These are phyloP conservation scores for Nissolia schottii DNA, from an alignment of 306 rosid species.

Conservation along the genomic window DNA sequence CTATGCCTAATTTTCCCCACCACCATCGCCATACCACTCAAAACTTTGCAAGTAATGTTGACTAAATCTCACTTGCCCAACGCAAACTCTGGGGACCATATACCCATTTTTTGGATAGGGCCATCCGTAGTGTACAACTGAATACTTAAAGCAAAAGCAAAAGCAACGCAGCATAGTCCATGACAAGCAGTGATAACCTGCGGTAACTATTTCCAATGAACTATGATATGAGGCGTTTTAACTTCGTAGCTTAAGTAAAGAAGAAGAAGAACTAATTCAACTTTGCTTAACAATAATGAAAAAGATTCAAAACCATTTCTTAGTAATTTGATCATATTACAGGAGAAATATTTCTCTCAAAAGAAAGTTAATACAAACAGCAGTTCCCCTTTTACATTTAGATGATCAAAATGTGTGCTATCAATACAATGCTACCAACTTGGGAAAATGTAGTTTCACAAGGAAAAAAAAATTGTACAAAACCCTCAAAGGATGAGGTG, in stretches of 20 bases:
- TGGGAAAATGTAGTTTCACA: background rate
- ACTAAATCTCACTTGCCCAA: slow-evolving; percentile 11
- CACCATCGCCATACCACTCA: slow-evolving; percentile 2
- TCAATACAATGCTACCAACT: slow-evolving; percentile 1
- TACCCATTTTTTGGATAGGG: background rate
- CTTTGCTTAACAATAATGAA: no score
- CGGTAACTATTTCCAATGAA: background rate
- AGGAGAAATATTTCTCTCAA: background rate
- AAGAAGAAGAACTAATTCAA: background rate
- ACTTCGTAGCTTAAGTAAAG: background rate
- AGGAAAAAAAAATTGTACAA: background rate
- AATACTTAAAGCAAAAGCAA: no score
- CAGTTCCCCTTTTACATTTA: slow-evolving; percentile 9
- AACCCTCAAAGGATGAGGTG: background rate
- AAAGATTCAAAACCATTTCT: no score
- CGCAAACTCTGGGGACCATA: slow-evolving; percentile 2
- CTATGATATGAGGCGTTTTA: background rate
- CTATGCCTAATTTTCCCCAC: slow-evolving; percentile 42
- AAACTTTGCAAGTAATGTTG: slow-evolving; percentile 12
- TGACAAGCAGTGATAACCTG: background rate
- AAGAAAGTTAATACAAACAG: background rate
- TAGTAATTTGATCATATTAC: background rate
- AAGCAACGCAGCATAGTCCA: background rate
- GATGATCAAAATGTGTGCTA: slow-evolving; percentile 9
- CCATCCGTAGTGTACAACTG: background rate